phyloP scores from a whole-genome alignment of 2,329 filamentous ascomycete genomes.

The Aspergillus cejpii region DNA sequence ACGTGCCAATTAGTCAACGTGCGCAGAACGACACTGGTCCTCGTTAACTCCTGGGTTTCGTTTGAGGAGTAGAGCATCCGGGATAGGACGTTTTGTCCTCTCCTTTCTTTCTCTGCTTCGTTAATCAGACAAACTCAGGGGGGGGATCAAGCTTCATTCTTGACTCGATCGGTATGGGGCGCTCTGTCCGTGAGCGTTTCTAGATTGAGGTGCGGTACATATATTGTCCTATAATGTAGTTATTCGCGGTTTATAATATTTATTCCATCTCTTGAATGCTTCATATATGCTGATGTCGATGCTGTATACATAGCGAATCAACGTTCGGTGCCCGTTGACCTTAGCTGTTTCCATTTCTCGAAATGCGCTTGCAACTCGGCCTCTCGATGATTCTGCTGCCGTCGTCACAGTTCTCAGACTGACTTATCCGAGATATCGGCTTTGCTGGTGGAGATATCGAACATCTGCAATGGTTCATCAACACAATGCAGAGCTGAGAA shows the following conservation, averaged over 20 bases:
- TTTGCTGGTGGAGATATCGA: too few species aligned
- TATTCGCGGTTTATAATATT: slow-evolving; percentile 5
- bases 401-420: too few species aligned
- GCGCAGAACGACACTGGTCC: slow-evolving; percentile 61
- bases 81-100: slow-evolving; percentile 31
- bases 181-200: slow-evolving; percentile 19
- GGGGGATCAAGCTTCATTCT: slow-evolving; percentile 27
- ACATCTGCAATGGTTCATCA: too few species aligned
- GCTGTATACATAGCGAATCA: too few species aligned
- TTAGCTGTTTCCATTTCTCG: too few species aligned
- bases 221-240: slow-evolving; percentile 5
- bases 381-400: too few species aligned
- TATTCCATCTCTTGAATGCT: neutral
- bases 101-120: slow-evolving; percentile 18
- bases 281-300: neutral
- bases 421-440: too few species aligned
- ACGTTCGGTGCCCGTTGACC: too few species aligned
- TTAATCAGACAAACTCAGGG: slow-evolving; percentile 18
- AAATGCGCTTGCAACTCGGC: too few species aligned
- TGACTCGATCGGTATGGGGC: slow-evolving; percentile 21
- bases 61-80: slow-evolving; percentile 23
- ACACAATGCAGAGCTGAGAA: too few species aligned
- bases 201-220: slow-evolving; percentile 30
- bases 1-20: slow-evolving; percentile 95
- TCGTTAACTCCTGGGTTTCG: slow-evolving; percentile 27